These are phyloP conservation scores for Picocystis sp. DNA, from an alignment of 163 green algal genomes.

Conservation along the genomic window DNA sequence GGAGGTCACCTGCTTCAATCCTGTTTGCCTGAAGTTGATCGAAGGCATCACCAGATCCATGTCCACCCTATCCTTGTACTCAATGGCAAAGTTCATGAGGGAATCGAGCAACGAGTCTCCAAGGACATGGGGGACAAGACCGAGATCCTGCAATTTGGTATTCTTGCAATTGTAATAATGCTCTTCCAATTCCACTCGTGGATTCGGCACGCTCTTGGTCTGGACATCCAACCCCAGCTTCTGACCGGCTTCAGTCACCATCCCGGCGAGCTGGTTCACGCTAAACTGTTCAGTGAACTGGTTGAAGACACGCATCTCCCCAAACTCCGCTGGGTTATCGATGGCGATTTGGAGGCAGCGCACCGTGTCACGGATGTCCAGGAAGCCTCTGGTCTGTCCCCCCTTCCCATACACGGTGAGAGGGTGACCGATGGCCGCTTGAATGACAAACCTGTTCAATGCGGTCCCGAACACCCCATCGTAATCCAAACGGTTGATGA, in stretches of 20 bases:
- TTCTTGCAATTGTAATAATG: constrained; percentile 99
- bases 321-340: constrained; percentile 67
- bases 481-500: constrained; percentile 98
- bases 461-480: constrained; percentile 96
- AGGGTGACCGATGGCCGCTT: constrained; percentile 88
- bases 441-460: constrained; percentile 96
- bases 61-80: constrained; percentile 64
- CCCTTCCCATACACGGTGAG: constrained; percentile 98
- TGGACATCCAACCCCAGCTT: constrained; percentile 74
- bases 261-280: constrained; percentile 81
- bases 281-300: constrained; percentile 96
- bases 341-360: constrained; percentile 84
- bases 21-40: constrained; percentile 80
- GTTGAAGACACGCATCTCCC: constrained; percentile 95
- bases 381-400: constrained; percentile 90
- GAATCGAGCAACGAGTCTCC: constrained; percentile 75
- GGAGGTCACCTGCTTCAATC: too few relatives aligned
- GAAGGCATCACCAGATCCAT: constrained; percentile 85
- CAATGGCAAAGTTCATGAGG: constrained; percentile 75
- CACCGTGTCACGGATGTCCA: constrained; percentile 91
- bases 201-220: constrained; percentile 26
- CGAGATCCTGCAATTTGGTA: constrained; percentile 73
- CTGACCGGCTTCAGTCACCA: constrained; percentile 57
- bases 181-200: constrained; percentile 73
- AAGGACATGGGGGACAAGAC: constrained; percentile 82